phyloP scores from a whole-genome alignment of 208 protist genomes.

The Trypanosoma lewisi region DNA sequence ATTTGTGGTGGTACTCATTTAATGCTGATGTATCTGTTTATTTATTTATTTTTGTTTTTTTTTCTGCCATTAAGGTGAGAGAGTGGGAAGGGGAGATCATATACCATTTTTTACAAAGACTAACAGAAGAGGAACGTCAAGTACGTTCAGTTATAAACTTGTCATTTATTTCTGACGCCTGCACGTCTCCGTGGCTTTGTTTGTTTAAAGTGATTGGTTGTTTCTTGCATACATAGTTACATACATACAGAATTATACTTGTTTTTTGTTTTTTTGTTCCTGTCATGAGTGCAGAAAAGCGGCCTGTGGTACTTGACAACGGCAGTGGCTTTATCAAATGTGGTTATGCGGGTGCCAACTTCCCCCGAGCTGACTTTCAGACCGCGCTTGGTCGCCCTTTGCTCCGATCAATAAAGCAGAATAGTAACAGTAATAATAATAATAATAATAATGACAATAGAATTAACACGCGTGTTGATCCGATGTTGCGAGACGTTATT shows the following conservation, averaged over 20 bases:
- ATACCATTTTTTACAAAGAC: neutral
- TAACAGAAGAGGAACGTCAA: neutral
- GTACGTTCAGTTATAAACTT: neutral
- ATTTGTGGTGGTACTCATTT: neutral
- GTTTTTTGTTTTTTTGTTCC: too few relatives aligned
- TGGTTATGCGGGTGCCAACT: slow-evolving; percentile 96
- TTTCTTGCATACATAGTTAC: too few relatives aligned
- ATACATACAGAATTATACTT: too few relatives aligned
- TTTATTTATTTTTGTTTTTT: neutral
- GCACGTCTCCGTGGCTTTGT: neutral
- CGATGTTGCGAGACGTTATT: slow-evolving; percentile 86
- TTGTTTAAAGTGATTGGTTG: too few relatives aligned
- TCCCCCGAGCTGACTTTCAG: slow-evolving; percentile 96
- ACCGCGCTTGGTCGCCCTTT: slow-evolving; percentile 95
- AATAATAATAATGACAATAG: neutral
- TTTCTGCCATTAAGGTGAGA: too few relatives aligned
- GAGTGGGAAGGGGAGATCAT: neutral
- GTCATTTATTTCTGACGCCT: neutral
- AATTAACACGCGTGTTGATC: slow-evolving; percentile 29
- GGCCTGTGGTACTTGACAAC: slow-evolving; percentile 60
- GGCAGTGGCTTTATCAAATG: slow-evolving; percentile 94
- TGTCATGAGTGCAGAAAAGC: slow-evolving; percentile 25
- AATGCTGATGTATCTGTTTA: neutral
- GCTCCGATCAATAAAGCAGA: slow-evolving; percentile 80
- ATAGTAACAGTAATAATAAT: neutral